A percentile compares a stretch with the other conserved stretches of the same genome.
phyloP scores from a whole-genome alignment of 2,329 filamentous ascomycete species.

The Penicillium sp. region DNA sequence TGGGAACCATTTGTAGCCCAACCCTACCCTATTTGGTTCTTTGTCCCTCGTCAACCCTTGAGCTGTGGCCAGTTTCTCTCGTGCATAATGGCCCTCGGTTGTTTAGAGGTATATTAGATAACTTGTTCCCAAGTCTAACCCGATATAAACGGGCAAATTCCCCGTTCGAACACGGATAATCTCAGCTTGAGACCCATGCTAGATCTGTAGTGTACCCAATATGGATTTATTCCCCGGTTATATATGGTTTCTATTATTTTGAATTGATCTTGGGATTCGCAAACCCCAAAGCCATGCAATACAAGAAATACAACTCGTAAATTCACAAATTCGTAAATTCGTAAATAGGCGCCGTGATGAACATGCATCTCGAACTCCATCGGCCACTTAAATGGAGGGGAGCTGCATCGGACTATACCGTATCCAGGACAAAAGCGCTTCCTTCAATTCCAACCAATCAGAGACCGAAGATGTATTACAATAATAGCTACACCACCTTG shows the following conservation, averaged over 20 bases:
- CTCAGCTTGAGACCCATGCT: background rate
- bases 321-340: no score
- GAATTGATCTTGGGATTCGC: background rate
- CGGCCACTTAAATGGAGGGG: conserved; percentile 2
- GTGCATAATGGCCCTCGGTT: background rate
- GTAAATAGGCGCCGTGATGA: conserved; percentile 11
- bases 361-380: conserved; percentile 1
- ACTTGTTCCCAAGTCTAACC: background rate
- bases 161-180: background rate
- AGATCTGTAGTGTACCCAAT: background rate
- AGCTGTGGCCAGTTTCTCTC: background rate
- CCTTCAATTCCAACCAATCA: background rate
- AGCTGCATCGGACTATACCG: conserved; percentile 2
- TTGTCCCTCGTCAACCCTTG: background rate
- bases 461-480: background rate
- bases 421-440: conserved; percentile 10
- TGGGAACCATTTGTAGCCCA: background rate
- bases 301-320: no score
- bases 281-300: no score
- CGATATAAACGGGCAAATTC: background rate
- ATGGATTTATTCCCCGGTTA: background rate
- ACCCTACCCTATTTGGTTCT: background rate
- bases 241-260: background rate
- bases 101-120: background rate
- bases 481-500: background rate